Evolutionary conservation across 305 asterid genomes (phyloP).

Genomic region (Fraxinus baroniana): DNA sequence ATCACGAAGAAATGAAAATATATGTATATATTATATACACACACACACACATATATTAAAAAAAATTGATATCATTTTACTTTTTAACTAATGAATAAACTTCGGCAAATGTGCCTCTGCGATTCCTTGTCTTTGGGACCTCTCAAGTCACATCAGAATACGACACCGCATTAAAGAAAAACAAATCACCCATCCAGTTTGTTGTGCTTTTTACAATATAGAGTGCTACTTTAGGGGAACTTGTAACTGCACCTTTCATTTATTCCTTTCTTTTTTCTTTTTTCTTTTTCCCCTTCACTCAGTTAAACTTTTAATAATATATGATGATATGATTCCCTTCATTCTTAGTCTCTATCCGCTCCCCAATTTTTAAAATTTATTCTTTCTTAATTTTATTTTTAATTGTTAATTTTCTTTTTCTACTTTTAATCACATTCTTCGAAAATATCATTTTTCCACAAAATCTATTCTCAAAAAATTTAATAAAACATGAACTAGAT

Average conservation of each 20-base stretch:
- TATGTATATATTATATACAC: neutral
- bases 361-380: neutral
- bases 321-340: neutral
- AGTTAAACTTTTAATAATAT: neutral
- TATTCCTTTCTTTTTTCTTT: neutral
- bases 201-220: conserved; percentile 35
- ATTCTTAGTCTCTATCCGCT: neutral
- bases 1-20: neutral
- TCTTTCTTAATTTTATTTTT: neutral
- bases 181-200: conserved; percentile 34
- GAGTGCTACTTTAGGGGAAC: conserved; percentile 20
- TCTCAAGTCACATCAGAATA: conserved; percentile 33
- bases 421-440: neutral
- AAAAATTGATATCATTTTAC: neutral
- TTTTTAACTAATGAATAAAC: neutral
- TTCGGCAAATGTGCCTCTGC: neutral
- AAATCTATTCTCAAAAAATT: neutral
- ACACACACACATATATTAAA: neutral
- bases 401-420: neutral
- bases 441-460: neutral
- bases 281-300: neutral
- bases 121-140: neutral
- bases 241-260: neutral
- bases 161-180: conserved; percentile 19
- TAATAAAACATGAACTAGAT: neutral